phyloP scores from a whole-genome alignment of 768 basidiomycete species.

The Lactarius tabidus region DNA sequence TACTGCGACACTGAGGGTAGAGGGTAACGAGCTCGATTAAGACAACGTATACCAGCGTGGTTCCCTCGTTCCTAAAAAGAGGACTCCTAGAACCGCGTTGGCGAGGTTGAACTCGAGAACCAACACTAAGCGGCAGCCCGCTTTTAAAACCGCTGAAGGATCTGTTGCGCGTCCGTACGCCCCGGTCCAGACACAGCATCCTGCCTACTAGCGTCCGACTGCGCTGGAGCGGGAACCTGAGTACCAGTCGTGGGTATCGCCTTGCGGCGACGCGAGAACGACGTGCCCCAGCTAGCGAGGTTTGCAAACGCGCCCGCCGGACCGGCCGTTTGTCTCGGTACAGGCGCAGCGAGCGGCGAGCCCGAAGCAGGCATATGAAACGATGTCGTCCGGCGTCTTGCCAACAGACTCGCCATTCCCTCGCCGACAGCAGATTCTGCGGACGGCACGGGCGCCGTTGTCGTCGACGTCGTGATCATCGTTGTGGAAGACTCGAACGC shows the following conservation, averaged over 20 bases:
- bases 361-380: conserved; percentile 45
- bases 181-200: background rate
- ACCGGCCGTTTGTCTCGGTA: conserved; percentile 28
- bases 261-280: conserved; percentile 22
- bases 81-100: background rate
- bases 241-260: background rate
- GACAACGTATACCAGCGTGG: background rate
- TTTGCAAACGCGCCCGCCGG: conserved; percentile 29
- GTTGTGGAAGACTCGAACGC: conserved; percentile 2
- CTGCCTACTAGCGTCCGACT: background rate
- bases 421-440: conserved; percentile 59
- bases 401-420: conserved; percentile 46
- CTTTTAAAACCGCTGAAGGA: conserved; percentile 15
- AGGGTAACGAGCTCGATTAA: background rate
- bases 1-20: background rate
- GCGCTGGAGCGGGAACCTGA: background rate
- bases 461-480: conserved; percentile 7
- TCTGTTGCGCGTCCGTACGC: conserved; percentile 5
- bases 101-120: background rate
- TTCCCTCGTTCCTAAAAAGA: background rate
- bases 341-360: conserved; percentile 30
- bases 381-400: conserved; percentile 55
- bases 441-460: conserved; percentile 44
- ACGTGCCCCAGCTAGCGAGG: conserved; percentile 29
- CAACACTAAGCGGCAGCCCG: background rate